Base-by-base conservation (phyloP, 2,329 filamentous ascomycete genomes). In the Aspergillus sp. region DNA sequence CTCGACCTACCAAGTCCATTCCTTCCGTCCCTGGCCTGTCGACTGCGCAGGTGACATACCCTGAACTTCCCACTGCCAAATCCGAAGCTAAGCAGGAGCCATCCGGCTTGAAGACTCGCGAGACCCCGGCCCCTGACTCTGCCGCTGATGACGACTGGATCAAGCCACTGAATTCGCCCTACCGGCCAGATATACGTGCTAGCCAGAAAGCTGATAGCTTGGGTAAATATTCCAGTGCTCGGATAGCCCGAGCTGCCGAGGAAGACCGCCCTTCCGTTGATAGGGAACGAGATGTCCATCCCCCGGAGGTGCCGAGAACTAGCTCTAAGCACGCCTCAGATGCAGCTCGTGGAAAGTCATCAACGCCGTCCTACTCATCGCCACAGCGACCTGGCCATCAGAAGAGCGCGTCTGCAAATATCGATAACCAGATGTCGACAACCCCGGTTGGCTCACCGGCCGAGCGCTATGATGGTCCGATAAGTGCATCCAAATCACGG, bases 401-500 rank as follows among this genome's bases (percentile, higher is more conserved):
- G 64, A 91, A 91, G 75, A 81, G 81, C 1, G 79, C 84, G 10
- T 88, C 88, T 0, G 82, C 85, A 0, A 86, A 87, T 61, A 81
- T 84, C 6, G 72, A 80, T 17, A 74, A 84, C 25, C 78, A 77
- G n/a, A 48, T 58, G 8, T 81, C 86, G 12, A 88, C 85, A 15
- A 87, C 85, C 54, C 85, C 86, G 28, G 75, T 77, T 51, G 83
- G 82, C 30, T 87, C 86, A 23, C 86, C 86, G 28, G 74, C 68
- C n/a, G 53, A 55, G 68, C 83, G 74, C 78, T 84, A 74, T 79
- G 92, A 96, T 66, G 94, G 90, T 60, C 92, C 92, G 5, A 77
- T 97, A 61, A 97, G 93, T 76, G 92, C 95, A 55, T 93, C 95
- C 28, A 98, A 97, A 79, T 91, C 91, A 71, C 96, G 92, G 73